These are phyloP conservation scores for Berberis vulgaris DNA, from an alignment of 164 flowering plant species.

Conservation along the genomic window DNA sequence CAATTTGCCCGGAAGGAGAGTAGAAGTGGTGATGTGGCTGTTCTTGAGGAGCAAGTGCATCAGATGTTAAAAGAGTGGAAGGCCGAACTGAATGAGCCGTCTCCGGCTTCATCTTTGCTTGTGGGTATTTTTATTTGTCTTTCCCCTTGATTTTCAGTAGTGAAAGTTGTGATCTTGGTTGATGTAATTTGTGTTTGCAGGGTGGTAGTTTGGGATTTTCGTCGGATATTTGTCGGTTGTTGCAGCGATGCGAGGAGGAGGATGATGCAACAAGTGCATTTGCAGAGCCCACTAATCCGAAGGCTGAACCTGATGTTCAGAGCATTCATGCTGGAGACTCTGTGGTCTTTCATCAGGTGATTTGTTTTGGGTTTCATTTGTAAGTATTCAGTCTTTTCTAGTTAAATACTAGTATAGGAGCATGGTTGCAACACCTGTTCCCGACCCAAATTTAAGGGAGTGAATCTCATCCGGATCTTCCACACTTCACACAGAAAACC, in stretches of 20 bases:
- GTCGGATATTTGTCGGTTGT: constrained; percentile 63
- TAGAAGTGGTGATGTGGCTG: constrained; percentile 49
- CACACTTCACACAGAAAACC: too few relatives aligned
- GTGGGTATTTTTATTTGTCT: constrained; percentile 12
- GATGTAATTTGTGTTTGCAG: constrained; percentile 24
- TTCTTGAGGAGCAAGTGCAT: constrained; percentile 92
- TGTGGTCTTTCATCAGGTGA: constrained; percentile 39
- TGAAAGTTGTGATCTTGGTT: neutral
- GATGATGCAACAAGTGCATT: constrained; percentile 61
- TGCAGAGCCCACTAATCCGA: constrained; percentile 47
- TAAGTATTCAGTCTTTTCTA: neutral
- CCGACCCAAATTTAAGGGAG: too few relatives aligned
- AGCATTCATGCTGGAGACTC: constrained; percentile 25
- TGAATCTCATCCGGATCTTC: too few relatives aligned
- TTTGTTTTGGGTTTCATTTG: too few relatives aligned
- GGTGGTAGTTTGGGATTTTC: constrained; percentile 76
- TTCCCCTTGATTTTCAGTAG: neutral
- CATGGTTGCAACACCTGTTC: too few relatives aligned
- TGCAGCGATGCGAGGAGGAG: constrained; percentile 57
- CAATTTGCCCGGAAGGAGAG: constrained; percentile 93
- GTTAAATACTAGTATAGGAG: neutral
- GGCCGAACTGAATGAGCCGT: constrained; percentile 83
- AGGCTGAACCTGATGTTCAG: constrained; percentile 65
- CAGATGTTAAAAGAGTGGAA: constrained; percentile 98
- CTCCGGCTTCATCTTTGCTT: constrained; percentile 82